Percentiles rank a stretch among this genome's conserved stretches.
phyloP scores from a whole-genome alignment of 202 grass and related monocot species.

The Dendrocalamus latiflorus region DNA sequence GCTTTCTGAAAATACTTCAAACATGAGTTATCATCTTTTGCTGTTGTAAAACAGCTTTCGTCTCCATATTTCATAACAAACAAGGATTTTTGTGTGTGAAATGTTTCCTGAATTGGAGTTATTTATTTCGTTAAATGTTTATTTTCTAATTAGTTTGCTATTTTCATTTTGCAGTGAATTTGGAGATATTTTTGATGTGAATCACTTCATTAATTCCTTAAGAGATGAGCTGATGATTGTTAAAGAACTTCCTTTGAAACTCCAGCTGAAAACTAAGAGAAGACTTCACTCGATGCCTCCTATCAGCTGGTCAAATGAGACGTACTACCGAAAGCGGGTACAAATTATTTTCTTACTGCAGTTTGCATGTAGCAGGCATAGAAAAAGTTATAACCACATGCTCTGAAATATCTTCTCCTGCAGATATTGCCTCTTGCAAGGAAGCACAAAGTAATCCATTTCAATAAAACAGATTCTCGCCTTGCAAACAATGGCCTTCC shows the following conservation, averaged over 20 bases:
- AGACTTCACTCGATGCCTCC: conserved; percentile 73
- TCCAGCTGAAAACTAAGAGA: conserved; percentile 42
- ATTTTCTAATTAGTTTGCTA: not conserved
- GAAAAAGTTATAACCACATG: not conserved
- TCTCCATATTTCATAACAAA: not conserved
- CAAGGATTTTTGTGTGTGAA: not conserved
- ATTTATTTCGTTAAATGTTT: not conserved
- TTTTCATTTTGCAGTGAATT: conserved; percentile 65
- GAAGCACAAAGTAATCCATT: conserved; percentile 93
- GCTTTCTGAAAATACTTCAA: not conserved
- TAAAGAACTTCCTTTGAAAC: conserved; percentile 65
- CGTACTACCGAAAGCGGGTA: conserved; percentile 87
- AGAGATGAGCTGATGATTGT: conserved; percentile 94
- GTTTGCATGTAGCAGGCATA: not conserved
- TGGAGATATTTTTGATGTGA: conserved; percentile 85
- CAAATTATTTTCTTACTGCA: not conserved
- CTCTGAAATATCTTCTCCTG: conserved; percentile 17
- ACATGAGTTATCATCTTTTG: not conserved
- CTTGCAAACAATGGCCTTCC: conserved; percentile 91
- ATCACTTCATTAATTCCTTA: conserved; percentile 91
- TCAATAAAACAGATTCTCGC: conserved; percentile 82
- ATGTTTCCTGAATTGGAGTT: not conserved
- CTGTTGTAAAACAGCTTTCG: not conserved
- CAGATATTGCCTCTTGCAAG: conserved; percentile 85
- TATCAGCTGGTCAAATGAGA: conserved; percentile 89